Percentiles rank a stretch among this genome's conserved stretches.
Conservation (phyloP, 106 monocot species). For the Agapanthus africanus region DNA sequence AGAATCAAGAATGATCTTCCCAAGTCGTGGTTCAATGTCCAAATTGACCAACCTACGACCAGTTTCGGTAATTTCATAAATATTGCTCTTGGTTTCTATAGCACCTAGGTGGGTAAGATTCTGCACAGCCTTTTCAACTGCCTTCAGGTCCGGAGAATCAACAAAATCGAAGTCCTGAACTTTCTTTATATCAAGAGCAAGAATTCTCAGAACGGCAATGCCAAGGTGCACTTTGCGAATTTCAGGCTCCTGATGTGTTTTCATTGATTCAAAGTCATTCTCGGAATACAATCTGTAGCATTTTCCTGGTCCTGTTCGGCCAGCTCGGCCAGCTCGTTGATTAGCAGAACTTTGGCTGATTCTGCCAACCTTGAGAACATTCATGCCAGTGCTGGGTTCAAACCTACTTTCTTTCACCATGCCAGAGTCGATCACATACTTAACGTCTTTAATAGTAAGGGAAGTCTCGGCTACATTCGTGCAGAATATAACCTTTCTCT, state of each 20-base stretch:
- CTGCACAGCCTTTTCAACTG: constrained; percentile 62
- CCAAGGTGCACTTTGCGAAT: constrained; percentile 94
- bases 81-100: constrained; percentile 22
- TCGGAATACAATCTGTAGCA: constrained; percentile 87
- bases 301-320: constrained; percentile 72
- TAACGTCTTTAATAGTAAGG: constrained; percentile 80
- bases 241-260: constrained; percentile 81
- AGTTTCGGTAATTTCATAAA: constrained; percentile 45
- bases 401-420: constrained; percentile 88
- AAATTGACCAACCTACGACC: constrained; percentile 65
- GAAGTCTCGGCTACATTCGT: constrained; percentile 95
- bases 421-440: constrained; percentile 91
- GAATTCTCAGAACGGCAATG: constrained; percentile 73
- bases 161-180: constrained; percentile 84
- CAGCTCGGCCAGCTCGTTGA: constrained; percentile 91
- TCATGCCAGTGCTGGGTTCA: constrained; percentile 79
- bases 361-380: constrained; percentile 62
- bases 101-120: constrained; percentile 72
- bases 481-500: constrained; percentile 85
- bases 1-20: constrained; percentile 87
- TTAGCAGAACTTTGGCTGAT: constrained; percentile 89
- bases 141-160: constrained; percentile 64
- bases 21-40: constrained; percentile 86
- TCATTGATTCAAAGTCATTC: constrained; percentile 57
- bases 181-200: constrained; percentile 56